Evolutionary conservation across 2,329 filamentous ascomycete species (phyloP), one percentile per base, ranked within the genome.

Genomic region (Dothidotthia symphoricarpi): DNA sequence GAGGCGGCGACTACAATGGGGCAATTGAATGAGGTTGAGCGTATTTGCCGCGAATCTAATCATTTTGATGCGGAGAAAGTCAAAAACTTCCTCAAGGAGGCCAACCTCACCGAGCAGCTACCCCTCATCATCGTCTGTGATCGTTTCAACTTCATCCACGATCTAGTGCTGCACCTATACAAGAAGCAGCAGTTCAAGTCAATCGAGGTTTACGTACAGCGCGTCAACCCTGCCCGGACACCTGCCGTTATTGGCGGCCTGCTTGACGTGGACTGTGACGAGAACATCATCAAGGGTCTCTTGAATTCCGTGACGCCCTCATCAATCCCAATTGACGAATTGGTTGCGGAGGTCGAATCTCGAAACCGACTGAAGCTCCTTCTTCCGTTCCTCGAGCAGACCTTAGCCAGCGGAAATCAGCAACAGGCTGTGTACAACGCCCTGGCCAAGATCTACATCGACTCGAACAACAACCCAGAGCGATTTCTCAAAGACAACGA

Each of bases 111-210:
- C 2, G 93, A 98, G 69, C 91, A 96, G 72, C 78, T 98, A 28
- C 93, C 93, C 28, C 75, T 98, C 37, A 98, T 98, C 71, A 96
- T 97, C 56, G 89, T 98, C 42, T 98, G 94, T 71, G 93, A 98
- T 65, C 88, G 91, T n/a, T 96, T 94, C 79, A 95, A 97, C 74
- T 95, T 98, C 62, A 88, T 97, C 28, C 93, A 98, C 63, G 93
- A 98, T 61, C 72, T 98, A 61, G 88, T 98, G 29, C 79, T 98
- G 15, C 96, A 93, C 71, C 81, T 98, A 7, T 98, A 98, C 75
- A 93, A 97, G 76, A 95, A 95, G 71, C 91, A 98, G 70, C 91
- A 97, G 64, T 98, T 96, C 79, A 89, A 95, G 73, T 95, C 93
- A 1, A 98, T 98, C 51, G 93, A 98, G 72, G 84, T 94, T 8